A percentile compares a stretch with the other conserved stretches of the same genome.
These are phyloP conservation scores for Plasmodium reichenowi DNA, from an alignment of 169 alveolate species.

Conservation along the genomic window DNA sequence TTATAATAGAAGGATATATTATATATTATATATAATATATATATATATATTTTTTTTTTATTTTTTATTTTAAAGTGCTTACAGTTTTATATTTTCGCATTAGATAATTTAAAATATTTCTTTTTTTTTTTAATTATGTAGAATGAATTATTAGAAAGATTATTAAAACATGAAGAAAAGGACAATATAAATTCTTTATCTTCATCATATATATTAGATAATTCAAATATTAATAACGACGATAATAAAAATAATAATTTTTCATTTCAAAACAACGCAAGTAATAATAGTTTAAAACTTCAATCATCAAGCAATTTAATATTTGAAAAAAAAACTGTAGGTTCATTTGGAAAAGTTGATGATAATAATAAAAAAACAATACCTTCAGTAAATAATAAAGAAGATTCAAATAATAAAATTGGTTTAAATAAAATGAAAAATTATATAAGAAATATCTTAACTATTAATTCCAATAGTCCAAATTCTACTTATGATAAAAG, in stretches of 20 bases:
- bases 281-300: background rate
- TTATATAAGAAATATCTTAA: slow-evolving; percentile 55
- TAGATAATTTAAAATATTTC: too few species aligned
- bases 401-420: slow-evolving; percentile 20
- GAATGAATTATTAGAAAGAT: slow-evolving; percentile 70
- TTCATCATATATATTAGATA: slow-evolving; percentile 15
- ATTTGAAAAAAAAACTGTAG: background rate
- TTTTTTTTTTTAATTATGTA: background rate
- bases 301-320: background rate
- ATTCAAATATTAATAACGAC: slow-evolving; percentile 10
- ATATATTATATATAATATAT: slow-evolving; percentile 20
- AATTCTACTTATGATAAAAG: slow-evolving; percentile 17
- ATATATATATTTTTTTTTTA: background rate
- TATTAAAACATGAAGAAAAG: slow-evolving; percentile 57
- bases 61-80: too few species aligned
- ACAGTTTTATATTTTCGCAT: too few species aligned
- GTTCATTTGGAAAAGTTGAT: slow-evolving; percentile 7
- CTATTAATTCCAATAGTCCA: slow-evolving; percentile 12
- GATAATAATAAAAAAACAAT: slow-evolving; percentile 38
- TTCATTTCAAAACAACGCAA: background rate
- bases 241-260: slow-evolving; percentile 11
- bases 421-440: slow-evolving; percentile 49
- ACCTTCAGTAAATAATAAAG: slow-evolving; percentile 37
- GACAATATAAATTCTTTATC: background rate
- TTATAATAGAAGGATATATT: too few species aligned